Evolutionary conservation across 352 stramenopile species (phyloP), one percentile per base, ranked within the genome.

Genomic region (Phytophthora kernoviae): DNA sequence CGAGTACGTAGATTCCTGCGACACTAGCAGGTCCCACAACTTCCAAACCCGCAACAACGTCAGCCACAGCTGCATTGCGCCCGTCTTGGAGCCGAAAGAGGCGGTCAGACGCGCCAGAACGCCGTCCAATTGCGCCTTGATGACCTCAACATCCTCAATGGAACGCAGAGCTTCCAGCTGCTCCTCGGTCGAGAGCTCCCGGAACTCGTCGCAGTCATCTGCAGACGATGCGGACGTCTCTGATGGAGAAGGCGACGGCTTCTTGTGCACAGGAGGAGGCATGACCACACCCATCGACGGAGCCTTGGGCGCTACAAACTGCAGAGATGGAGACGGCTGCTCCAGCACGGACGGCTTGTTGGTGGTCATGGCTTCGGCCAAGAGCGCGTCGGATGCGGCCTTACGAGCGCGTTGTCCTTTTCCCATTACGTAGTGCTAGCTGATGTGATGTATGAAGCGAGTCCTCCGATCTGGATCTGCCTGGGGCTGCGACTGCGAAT

Each of bases 371-470:
- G 73, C 55, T 33, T 70, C 50, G 18, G 72, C 65, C 53, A 84
- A 7, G 15, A 74, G 60, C 21, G 78, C 81, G 49, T 80, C 75
- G 43, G 77, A 73, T 22, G 77, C 78, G 46, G 81, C 81, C 47
- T 84, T 80, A 34, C 72, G 74, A 53, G 77, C 70, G 47, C 80
- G 78, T 61, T 91, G 81, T 70, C 68, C 81, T 62, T 91, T 91
- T 65, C 81, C 81, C 81, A 91, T 91, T 43, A 18, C 10, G 20
- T 30, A 21, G 36, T 37, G 52, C 34, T 27, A 34, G 45, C 33
- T 20, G 37, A 4, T 15, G 18, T 17, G 37, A 21, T 6, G 32
- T 37, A 17, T 17, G 37, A 43, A 21, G 37, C 37, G 37, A 43
- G 34, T 41, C 34, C 34, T 34, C 30, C 11, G 58, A 61, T 49